phyloP scores from a whole-genome alignment of 345 rosid genomes.

The Viola odorata region DNA sequence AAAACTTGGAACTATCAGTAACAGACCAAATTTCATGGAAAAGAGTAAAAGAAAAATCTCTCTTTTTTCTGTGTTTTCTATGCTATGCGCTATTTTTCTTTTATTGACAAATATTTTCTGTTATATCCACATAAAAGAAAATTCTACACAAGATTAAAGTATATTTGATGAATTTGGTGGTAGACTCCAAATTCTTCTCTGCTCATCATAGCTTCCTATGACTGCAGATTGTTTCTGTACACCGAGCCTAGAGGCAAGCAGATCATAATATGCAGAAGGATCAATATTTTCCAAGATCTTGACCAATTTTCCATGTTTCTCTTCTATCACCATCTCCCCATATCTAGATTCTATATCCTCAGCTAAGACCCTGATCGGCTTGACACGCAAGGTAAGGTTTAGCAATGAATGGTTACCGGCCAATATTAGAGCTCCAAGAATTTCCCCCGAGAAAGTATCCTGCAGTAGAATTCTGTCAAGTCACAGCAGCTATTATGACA shows the following conservation, averaged over 20 bases:
- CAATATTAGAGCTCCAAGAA: constrained; percentile 64
- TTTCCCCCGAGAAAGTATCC: constrained; percentile 80
- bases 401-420: constrained; percentile 35
- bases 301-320: constrained; percentile 36
- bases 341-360: constrained; percentile 52
- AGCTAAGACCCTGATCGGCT: constrained; percentile 44
- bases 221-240: constrained; percentile 56
- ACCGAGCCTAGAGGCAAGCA: constrained; percentile 43
- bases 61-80: not conserved
- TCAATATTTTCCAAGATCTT: constrained; percentile 44
- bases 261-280: constrained; percentile 29
- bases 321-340: constrained; percentile 43
- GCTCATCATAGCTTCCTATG: constrained; percentile 69
- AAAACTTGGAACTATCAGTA: too few species aligned
- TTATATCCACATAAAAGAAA: too few species aligned
- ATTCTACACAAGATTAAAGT: too few species aligned
- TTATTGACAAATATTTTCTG: not conserved
- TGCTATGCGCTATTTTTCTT: not conserved
- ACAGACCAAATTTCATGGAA: too few species aligned
- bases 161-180: constrained; percentile 25
- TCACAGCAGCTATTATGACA: not conserved
- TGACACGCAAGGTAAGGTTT: constrained; percentile 31
- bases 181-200: constrained; percentile 50
- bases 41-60: too few species aligned
- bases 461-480: constrained; percentile 22